phyloP scores from a whole-genome alignment of 495 filamentous ascomycete genomes.

The Usnea hakonensis region DNA sequence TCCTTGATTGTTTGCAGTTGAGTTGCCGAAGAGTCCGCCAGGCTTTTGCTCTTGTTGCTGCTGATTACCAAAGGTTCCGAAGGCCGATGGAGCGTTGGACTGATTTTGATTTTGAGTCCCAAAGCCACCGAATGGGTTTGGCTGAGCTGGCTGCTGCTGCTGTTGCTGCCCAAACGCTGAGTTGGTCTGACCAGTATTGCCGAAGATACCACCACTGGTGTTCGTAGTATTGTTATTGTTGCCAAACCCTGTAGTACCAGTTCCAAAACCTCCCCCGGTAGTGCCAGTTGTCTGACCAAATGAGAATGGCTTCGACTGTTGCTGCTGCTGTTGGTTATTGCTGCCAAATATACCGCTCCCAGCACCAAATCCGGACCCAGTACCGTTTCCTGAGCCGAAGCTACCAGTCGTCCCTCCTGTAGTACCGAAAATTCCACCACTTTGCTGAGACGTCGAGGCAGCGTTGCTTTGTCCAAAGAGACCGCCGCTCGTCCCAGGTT shows the following conservation, averaged over 20 bases:
- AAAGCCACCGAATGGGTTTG: constrained; percentile 30
- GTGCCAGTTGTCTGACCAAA: constrained; percentile 22
- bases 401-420: constrained; percentile 7
- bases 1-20: constrained; percentile 13
- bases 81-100: constrained; percentile 25
- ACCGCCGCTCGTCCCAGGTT: constrained; percentile 26
- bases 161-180: constrained; percentile 10
- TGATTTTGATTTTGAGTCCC: constrained; percentile 36
- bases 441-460: constrained; percentile 27
- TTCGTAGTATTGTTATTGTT: constrained; percentile 27
- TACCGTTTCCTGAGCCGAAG: constrained; percentile 24
- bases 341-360: constrained; percentile 40
- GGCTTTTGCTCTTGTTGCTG: constrained; percentile 43
- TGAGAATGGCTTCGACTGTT: constrained; percentile 16
- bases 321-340: constrained; percentile 33
- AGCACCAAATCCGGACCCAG: constrained; percentile 25
- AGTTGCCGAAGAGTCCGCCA: constrained; percentile 44
- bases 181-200: constrained; percentile 13
- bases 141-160: constrained; percentile 20
- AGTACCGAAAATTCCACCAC: constrained; percentile 47
- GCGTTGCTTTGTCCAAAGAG: constrained; percentile 45
- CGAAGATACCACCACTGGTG: constrained; percentile 26
- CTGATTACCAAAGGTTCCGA: constrained; percentile 40
- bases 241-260: constrained; percentile 23
- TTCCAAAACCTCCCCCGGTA: constrained; percentile 49